Base-by-base conservation (phyloP, 2,329 filamentous ascomycete genomes). In the Fusarium sp. region DNA sequence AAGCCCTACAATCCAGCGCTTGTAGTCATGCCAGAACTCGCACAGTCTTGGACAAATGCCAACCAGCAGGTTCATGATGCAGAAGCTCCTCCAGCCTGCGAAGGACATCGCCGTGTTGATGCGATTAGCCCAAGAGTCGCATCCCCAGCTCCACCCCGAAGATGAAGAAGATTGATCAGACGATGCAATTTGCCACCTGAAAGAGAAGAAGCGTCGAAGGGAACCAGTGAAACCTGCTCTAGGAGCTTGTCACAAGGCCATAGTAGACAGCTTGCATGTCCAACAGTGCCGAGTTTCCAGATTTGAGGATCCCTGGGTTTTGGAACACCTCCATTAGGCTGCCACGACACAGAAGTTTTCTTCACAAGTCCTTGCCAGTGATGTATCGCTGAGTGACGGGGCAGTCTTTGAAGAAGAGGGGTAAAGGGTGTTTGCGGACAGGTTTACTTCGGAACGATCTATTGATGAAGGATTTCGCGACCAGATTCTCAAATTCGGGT, bases 151-250 rank as follows among this genome's bases (percentile, higher is more conserved):
- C 58, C 44, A 11, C 42, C 55, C 12, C 17, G 11, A 13, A 20
- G 27, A 56, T 8, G 4, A 63, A 29, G 3, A 45, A 14, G 7
- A 53, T 10, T 4, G 42, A 22, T 20, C 63, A 49, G 7, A 33
- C 18, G 9, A 65, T n/a, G 12, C 60, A 55, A 27, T 65, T 68
- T 3, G 25, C 27, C 4, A 50, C 60, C 31, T 68, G 60, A 3
- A 50, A 4, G 8, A 61, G 25, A 13, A 68, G 39, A 4, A 8
- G 14, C 33, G 6, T 61, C 44, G 10, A 33, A 65, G 17, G 47
- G n/a, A 27, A 27, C 7, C 8, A 22, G 17, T 52, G 50, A n/a
- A 65, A 58, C 50, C 22, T 9, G 55, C 10, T 52, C 31, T 7
- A 22, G 11, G 3, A 47, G 25, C 50, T 33, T 45, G 65, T 61